Percentiles rank a stretch among this genome's conserved stretches.
Evolutionary conservation across 1,284 basidiomycete genomes (phyloP).

Genomic region (Marasmius oreades): DNA sequence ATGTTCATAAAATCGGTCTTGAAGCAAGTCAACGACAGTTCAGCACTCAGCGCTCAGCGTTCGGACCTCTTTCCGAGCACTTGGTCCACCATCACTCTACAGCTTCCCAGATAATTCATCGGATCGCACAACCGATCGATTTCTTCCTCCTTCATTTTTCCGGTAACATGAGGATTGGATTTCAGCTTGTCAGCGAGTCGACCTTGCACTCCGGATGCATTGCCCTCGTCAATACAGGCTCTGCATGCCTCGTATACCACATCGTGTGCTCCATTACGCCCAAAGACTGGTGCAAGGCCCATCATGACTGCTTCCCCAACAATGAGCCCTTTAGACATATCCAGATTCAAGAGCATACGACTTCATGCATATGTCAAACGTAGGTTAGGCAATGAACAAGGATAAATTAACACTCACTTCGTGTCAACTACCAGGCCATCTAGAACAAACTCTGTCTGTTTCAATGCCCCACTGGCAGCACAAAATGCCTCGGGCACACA

Average conservation of each 20-base stretch:
- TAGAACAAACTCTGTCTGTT: neutral
- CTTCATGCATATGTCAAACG: neutral
- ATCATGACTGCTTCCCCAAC: constrained; percentile 3
- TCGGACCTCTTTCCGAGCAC: neutral
- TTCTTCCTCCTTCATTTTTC: neutral
- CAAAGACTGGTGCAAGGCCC: neutral
- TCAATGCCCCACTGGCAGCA: neutral
- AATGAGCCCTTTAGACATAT: constrained; percentile 1
- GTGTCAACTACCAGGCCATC: constrained; percentile 2
- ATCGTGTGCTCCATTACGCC: constrained; percentile 1
- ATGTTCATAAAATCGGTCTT: no score
- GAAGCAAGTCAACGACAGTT: no score
- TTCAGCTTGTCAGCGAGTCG: constrained; percentile 1
- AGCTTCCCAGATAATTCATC: neutral
- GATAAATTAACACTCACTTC: neutral
- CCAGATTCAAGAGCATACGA: constrained; percentile 1
- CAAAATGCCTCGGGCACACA: constrained; percentile 1
- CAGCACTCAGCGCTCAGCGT: neutral
- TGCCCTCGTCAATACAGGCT: neutral
- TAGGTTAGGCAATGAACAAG: neutral
- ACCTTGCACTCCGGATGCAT: neutral
- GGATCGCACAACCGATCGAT: constrained; percentile 1
- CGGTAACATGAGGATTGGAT: neutral
- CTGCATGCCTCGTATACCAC: constrained; percentile 1
- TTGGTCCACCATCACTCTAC: neutral